phyloP scores from a whole-genome alignment of 2,329 filamentous ascomycete species.

The Dothidotthia symphoricarpi region DNA sequence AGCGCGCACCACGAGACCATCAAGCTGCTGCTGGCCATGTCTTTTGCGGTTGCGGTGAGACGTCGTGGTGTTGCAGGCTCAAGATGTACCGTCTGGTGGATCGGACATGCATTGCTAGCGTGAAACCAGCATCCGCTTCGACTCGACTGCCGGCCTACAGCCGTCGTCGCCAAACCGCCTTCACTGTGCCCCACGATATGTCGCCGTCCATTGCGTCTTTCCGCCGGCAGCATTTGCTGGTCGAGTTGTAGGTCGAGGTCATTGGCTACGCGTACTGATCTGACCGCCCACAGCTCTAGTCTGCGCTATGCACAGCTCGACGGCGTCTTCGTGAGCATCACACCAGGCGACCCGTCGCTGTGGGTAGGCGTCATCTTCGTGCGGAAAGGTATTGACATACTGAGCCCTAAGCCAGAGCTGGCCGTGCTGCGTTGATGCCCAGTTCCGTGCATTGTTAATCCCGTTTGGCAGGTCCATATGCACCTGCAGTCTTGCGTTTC shows the following conservation, averaged over 20 bases:
- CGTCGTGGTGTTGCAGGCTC: conserved; percentile 3
- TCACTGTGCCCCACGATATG: conserved; percentile 16
- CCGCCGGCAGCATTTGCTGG: conserved; percentile 71
- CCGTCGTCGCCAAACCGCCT: neutral
- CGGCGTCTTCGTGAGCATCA: conserved; percentile 82
- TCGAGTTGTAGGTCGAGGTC: conserved; percentile 68
- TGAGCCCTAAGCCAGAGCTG: conserved; percentile 13
- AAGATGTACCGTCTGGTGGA: neutral
- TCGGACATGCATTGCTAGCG: neutral
- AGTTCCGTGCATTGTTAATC: conserved; percentile 15
- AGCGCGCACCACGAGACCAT: neutral
- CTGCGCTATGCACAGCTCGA: conserved; percentile 79
- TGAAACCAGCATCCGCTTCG: neutral
- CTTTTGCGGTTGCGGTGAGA: conserved; percentile 5
- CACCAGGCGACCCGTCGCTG: conserved; percentile 73
- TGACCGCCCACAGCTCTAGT: conserved; percentile 60
- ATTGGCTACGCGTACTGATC: conserved; percentile 16
- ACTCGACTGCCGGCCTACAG: conserved; percentile 3
- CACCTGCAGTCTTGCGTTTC: conserved; percentile 82
- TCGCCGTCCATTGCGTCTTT: conserved; percentile 47
- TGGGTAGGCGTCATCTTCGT: conserved; percentile 95
- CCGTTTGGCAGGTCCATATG: conserved; percentile 71
- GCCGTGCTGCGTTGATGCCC: conserved; percentile 8
- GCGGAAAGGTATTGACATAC: conserved; percentile 65
- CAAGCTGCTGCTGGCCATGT: too few species aligned